Conservation (phyloP, 2,329 filamentous ascomycete genomes). For the Diplodia scrobiculata region DNA sequence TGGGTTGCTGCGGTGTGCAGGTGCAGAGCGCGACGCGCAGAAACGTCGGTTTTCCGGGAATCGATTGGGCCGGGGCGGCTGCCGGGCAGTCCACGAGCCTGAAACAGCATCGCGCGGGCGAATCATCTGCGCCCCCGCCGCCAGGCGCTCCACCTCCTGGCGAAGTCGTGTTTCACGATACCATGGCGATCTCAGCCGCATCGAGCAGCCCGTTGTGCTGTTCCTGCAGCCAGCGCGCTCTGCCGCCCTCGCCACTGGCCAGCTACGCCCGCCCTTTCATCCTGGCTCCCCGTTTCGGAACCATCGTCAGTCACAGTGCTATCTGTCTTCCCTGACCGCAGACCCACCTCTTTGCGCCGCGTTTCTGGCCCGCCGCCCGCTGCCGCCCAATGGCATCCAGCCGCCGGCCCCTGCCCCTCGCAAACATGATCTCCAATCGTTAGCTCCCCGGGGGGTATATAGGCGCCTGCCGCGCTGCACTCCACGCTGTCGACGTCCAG, state of each 20-base stretch:
- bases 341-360: conserved; percentile 12
- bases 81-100: not conserved
- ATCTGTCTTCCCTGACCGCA: conserved; percentile 5
- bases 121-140: not conserved
- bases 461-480: conserved; percentile 17
- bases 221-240: conserved; percentile 11
- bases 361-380: not conserved
- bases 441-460: conserved; percentile 10
- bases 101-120: conserved; percentile 10
- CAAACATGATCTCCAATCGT: conserved; percentile 20
- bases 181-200: conserved; percentile 9
- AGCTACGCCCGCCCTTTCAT: conserved; percentile 20
- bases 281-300: conserved; percentile 7
- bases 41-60: not conserved
- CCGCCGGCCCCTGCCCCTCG: not conserved
- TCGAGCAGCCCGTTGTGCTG: not conserved
- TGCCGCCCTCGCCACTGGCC: conserved; percentile 11
- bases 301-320: not conserved
- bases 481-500: conserved; percentile 10
- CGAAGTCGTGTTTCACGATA: conserved; percentile 17
- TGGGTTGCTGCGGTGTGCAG: not conserved
- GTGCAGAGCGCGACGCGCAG: not conserved
- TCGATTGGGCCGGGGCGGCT: conserved; percentile 4
- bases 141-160: not conserved
- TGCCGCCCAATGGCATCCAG: conserved; percentile 13